Conservation (phyloP, 371 early-diverging fungal genomes). For the Lichtheimia ornata region DNA sequence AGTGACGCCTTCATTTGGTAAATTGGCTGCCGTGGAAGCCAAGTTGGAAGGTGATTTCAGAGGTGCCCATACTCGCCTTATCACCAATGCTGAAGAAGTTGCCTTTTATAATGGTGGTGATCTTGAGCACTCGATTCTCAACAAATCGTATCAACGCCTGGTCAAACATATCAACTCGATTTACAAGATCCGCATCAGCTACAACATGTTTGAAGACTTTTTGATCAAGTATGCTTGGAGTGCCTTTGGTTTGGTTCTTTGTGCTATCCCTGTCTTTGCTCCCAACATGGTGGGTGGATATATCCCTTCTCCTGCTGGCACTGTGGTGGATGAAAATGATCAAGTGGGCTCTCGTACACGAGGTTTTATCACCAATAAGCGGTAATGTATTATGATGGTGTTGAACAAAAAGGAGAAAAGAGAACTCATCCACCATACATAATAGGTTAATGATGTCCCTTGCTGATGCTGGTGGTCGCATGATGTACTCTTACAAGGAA, state of each 20-base stretch:
- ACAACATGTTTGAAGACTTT: constrained; percentile 92
- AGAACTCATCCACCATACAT: not conserved
- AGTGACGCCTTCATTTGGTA: constrained; percentile 86
- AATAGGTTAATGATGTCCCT: constrained; percentile 72
- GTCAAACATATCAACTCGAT: constrained; percentile 82
- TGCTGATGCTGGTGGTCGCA: constrained; percentile 90
- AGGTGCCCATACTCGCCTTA: constrained; percentile 79
- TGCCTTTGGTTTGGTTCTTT: constrained; percentile 70
- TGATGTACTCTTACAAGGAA: constrained; percentile 90
- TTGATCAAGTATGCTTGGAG: constrained; percentile 84
- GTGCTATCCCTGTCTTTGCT: constrained; percentile 84
- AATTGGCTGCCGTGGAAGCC: constrained; percentile 80
- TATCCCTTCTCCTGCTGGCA: constrained; percentile 12
- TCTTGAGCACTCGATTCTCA: constrained; percentile 74
- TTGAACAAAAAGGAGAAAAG: not conserved
- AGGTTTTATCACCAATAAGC: constrained; percentile 89
- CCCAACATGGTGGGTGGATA: constrained; percentile 51
- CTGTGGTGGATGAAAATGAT: constrained; percentile 35
- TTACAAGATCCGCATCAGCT: constrained; percentile 76
- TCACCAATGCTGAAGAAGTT: constrained; percentile 90
- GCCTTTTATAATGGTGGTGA: constrained; percentile 82
- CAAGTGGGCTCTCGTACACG: constrained; percentile 73
- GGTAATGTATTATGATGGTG: constrained; percentile 36
- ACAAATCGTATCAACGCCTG: constrained; percentile 66
- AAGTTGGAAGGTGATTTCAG: constrained; percentile 91